Evolutionary conservation across 352 stramenopile species (phyloP), one percentile per base, ranked within the genome.

Genomic region (Globisporangium nodosum): DNA sequence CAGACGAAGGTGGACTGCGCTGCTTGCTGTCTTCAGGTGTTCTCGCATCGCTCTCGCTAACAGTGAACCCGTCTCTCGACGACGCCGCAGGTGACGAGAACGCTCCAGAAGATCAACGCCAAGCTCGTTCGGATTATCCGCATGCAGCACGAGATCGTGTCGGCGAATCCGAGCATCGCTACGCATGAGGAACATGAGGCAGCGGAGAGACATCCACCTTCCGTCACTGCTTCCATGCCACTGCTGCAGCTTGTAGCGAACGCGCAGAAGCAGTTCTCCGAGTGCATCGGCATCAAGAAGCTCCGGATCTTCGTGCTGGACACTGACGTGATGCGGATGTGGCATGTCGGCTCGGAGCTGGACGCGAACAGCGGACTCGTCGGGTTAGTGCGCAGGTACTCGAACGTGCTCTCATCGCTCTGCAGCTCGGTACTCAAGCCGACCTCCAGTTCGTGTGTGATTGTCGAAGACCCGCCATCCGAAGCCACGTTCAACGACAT

Each of bases 401-500:
- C 80, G 15, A 83, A 71, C 30, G 70, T 75, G 5, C 53, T 77
- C 30, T 85, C 82, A n/a, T 84, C 76, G 13, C 62, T 92, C 12
- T 92, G 82, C 40, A 63, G 59, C 3, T 54, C 81, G 6, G 57
- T 79, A 3, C 37, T 90, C 15, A 51, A 61, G 27, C 13, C 42
- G 2, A 7, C 20, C 21, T 49, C 45, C 7, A 39, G 24, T 18
- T 30, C 60, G 0, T 67, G 68, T 1, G 35, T 67, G 12, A 77
- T 83, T 3, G 47, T 84, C 3, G 39, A 70, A 0, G 71, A 88
- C 31, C 78, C 80, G 3, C 65, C 71, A 9, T 70, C 72, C 0
- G 68, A 90, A 52, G 63, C 78, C 21, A 70, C 59, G 3, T 92
- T 84, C 63, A 92, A 92, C 40, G 79, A 89, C 51, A 88, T 77